A percentile compares a stretch with the other conserved stretches of the same genome.
These are phyloP conservation scores for Cucumis sativus DNA, from an alignment of 306 rosid genomes.

Conservation along the genomic window DNA sequence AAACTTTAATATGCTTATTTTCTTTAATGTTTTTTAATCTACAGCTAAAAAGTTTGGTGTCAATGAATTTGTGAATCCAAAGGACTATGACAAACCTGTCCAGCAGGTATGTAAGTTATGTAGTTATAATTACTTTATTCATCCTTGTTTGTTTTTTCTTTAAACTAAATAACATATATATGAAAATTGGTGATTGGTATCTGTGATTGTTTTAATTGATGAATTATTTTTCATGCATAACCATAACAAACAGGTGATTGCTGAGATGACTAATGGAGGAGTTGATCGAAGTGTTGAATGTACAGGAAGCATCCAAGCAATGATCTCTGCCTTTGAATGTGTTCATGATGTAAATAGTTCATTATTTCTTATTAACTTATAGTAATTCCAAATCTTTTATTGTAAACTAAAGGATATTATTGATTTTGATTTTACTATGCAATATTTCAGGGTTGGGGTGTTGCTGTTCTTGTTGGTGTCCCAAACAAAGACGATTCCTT, in stretches of 20 bases:
- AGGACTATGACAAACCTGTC: slow-evolving; percentile 67
- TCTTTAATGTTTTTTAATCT: too few species aligned
- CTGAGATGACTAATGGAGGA: slow-evolving; percentile 75
- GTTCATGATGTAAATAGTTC: slow-evolving; percentile 51
- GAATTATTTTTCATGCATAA: too few species aligned
- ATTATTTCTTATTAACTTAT: too few species aligned
- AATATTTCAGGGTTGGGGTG: slow-evolving; percentile 71
- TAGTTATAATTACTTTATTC: too few species aligned
- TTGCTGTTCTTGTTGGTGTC: slow-evolving; percentile 87
- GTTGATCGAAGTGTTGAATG: slow-evolving; percentile 88
- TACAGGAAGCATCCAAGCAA: slow-evolving; percentile 77
- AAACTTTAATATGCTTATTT: too few species aligned
- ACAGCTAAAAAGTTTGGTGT: slow-evolving; percentile 83
- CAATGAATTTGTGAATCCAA: slow-evolving; percentile 81
- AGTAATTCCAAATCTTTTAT: too few species aligned
- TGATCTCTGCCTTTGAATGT: slow-evolving; percentile 88
- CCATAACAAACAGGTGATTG: slow-evolving; percentile 35
- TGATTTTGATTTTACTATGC: too few species aligned
- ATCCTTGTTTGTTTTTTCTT: too few species aligned
- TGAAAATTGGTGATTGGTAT: too few species aligned
- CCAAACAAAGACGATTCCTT: slow-evolving; percentile 76
- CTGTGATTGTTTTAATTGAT: too few species aligned
- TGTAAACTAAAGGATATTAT: too few species aligned
- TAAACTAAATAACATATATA: too few species aligned
- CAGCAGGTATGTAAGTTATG: slow-evolving; percentile 9